Conservation (phyloP, 108 stramenopile species). For the Conticribra weissflogii region DNA sequence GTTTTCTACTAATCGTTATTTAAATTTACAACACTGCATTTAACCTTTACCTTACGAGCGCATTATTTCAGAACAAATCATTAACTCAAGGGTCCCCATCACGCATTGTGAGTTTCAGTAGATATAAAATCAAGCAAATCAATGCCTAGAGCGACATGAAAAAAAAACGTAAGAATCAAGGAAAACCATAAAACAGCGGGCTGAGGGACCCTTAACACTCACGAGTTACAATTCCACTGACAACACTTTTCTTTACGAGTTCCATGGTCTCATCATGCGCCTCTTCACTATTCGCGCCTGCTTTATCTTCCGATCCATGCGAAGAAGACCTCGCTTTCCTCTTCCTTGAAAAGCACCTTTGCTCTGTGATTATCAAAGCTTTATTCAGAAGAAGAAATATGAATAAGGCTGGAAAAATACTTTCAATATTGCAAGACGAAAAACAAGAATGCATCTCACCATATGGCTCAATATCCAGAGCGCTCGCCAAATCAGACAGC, state of each 20-base stretch:
- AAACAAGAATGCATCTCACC: slow-evolving; percentile 29
- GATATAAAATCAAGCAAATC: slow-evolving; percentile 71
- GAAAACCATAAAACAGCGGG: not conserved
- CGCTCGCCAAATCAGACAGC: slow-evolving; percentile 78
- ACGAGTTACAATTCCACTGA: slow-evolving; percentile 77
- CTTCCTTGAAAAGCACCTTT: slow-evolving; percentile 73
- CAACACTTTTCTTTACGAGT: slow-evolving; percentile 62
- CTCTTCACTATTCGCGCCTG: slow-evolving; percentile 32
- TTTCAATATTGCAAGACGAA: not conserved
- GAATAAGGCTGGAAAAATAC: not conserved
- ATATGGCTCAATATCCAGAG: slow-evolving; percentile 90
- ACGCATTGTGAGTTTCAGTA: not conserved
- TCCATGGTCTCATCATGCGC: slow-evolving; percentile 34
- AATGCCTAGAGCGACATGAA: slow-evolving; percentile 22
- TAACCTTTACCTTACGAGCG: not conserved
- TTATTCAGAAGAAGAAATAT: not conserved
- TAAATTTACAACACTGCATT: not conserved
- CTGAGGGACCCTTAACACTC: not conserved
- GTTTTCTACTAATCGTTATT: no score
- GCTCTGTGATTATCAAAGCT: slow-evolving; percentile 84
- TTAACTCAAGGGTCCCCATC: not conserved
- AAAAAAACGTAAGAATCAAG: not conserved
- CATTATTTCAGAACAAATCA: not conserved
- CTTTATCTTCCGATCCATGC: slow-evolving; percentile 28
- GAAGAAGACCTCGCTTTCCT: slow-evolving; percentile 34